Conservation (phyloP, 495 filamentous ascomycete species). For the Sabuloglossum arenarium region DNA sequence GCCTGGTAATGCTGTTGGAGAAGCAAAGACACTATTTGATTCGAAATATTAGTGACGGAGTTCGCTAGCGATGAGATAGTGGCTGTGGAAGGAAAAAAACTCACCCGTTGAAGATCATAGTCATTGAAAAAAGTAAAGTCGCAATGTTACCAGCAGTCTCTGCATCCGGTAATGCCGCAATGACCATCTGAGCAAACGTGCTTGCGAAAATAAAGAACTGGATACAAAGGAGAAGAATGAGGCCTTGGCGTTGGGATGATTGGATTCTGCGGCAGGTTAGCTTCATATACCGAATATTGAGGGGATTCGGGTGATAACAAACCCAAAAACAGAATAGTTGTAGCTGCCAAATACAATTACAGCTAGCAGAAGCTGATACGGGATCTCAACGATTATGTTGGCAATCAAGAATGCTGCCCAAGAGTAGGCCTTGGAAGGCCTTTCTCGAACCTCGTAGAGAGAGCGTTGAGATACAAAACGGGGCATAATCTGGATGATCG, state of each 20-base stretch:
- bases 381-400: conserved; percentile 37
- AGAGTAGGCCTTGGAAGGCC: conserved; percentile 45
- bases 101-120: conserved; percentile 34
- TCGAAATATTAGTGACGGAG: neutral
- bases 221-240: conserved; percentile 6
- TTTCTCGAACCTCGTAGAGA: conserved; percentile 50
- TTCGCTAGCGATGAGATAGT: no score
- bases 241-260: neutral
- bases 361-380: conserved; percentile 29
- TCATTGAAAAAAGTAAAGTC: conserved; percentile 38
- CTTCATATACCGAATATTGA: neutral
- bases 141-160: conserved; percentile 34
- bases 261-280: neutral
- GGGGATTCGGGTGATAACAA: neutral
- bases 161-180: conserved; percentile 25
- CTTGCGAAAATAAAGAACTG: conserved; percentile 38
- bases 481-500: neutral
- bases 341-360: conserved; percentile 9
- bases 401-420: conserved; percentile 52
- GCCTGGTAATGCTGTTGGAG: conserved; percentile 24
- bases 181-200: conserved; percentile 40
- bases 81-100: neutral
- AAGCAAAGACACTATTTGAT: conserved; percentile 27
- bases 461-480: neutral
- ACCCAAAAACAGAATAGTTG: neutral